These are phyloP conservation scores for Xylaria cubensis DNA, from an alignment of 495 filamentous ascomycete species.

Conservation along the genomic window DNA sequence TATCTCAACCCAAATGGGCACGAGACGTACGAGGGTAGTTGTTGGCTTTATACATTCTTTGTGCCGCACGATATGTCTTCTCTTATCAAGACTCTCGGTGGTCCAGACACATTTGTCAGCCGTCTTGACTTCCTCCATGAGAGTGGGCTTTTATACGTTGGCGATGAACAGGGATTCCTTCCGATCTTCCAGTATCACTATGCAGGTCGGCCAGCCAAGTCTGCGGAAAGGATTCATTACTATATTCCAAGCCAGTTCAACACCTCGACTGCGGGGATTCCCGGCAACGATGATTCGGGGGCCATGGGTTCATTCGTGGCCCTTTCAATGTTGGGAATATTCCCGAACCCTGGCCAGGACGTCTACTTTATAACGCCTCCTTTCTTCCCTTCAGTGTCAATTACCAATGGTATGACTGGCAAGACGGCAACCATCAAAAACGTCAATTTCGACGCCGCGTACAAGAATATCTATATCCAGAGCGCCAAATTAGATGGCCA, in stretches of 20 bases:
- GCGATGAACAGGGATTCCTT: slow-evolving; percentile 71
- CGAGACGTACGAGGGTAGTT: slow-evolving; percentile 70
- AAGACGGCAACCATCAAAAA: slow-evolving; percentile 66
- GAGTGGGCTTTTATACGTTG: slow-evolving; percentile 64
- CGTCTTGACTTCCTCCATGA: slow-evolving; percentile 68
- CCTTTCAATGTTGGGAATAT: slow-evolving; percentile 69
- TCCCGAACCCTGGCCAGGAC: slow-evolving; percentile 70
- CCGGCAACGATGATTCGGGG: slow-evolving; percentile 72
- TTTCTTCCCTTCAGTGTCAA: slow-evolving; percentile 66
- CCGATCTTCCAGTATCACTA: slow-evolving; percentile 73
- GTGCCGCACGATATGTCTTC: slow-evolving; percentile 70
- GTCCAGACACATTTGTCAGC: slow-evolving; percentile 59
- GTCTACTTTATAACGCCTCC: slow-evolving; percentile 71
- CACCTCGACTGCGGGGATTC: slow-evolving; percentile 63
- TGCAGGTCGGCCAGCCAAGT: slow-evolving; percentile 66
- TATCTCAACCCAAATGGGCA: slow-evolving; percentile 63
- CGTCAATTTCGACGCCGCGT: slow-evolving; percentile 66
- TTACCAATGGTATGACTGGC: slow-evolving; percentile 63
- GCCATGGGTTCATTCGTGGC: slow-evolving; percentile 72
- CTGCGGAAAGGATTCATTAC: slow-evolving; percentile 62
- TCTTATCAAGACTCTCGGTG: slow-evolving; percentile 64
- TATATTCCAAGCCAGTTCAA: slow-evolving; percentile 72
- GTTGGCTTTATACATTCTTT: slow-evolving; percentile 70
- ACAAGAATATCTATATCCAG: slow-evolving; percentile 71
- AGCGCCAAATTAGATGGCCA: slow-evolving; percentile 66